These are phyloP conservation scores for Yarrowia porcina DNA, from an alignment of 805 yeast genomes.

Conservation along the genomic window DNA sequence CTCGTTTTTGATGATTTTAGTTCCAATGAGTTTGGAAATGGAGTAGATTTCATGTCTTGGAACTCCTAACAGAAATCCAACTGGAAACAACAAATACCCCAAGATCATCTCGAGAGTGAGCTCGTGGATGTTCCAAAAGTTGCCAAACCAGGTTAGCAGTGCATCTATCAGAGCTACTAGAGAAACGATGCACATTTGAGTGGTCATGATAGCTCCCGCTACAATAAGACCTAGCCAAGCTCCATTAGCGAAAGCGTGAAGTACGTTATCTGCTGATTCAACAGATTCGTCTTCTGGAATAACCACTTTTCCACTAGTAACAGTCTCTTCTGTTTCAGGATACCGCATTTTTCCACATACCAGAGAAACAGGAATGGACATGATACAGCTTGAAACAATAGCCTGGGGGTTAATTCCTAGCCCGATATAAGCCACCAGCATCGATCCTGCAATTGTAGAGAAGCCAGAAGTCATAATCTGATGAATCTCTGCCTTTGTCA, in stretches of 20 bases:
- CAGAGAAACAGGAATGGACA: conserved; percentile 64
- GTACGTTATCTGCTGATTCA: conserved; percentile 49
- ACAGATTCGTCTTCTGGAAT: conserved; percentile 46
- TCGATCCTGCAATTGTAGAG: conserved; percentile 63
- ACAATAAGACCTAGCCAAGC: conserved; percentile 56
- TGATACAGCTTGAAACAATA: conserved; percentile 61
- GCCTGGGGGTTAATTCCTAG: conserved; percentile 62
- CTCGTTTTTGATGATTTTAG: conserved; percentile 60
- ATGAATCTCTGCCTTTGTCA: conserved; percentile 60
- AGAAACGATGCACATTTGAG: conserved; percentile 59
- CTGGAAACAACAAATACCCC: conserved; percentile 58
- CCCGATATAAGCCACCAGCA: conserved; percentile 59
- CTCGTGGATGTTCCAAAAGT: conserved; percentile 55
- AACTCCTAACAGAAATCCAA: conserved; percentile 56
- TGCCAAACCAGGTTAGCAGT: conserved; percentile 57
- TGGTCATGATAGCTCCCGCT: conserved; percentile 56
- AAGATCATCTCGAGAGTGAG: conserved; percentile 55
- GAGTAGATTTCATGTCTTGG: conserved; percentile 51
- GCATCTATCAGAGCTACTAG: conserved; percentile 56
- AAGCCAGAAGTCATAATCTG: conserved; percentile 62
- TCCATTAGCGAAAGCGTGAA: conserved; percentile 58
- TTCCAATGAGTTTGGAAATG: conserved; percentile 52
- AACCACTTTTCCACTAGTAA: conserved; percentile 49
- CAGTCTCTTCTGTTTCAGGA: conserved; percentile 57
- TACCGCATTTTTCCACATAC: conserved; percentile 57